Conservation (phyloP, 345 rosid species). For the Bruguiera sexangula region DNA sequence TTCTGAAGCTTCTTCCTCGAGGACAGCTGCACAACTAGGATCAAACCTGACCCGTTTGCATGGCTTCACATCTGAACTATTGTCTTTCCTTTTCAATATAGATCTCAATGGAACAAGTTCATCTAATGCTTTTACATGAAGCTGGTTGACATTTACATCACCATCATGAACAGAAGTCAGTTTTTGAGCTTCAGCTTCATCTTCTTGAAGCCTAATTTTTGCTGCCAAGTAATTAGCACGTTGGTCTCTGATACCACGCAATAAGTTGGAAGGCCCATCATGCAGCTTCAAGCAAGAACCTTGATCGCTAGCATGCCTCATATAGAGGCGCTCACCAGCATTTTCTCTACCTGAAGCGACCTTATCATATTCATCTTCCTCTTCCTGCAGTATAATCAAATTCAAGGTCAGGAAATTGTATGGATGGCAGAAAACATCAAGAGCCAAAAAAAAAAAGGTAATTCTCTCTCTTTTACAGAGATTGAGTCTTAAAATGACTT, state of each 20-base stretch:
- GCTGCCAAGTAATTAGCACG: slow-evolving; percentile 24
- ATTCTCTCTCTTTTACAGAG: too few relatives aligned
- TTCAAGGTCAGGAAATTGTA: neutral
- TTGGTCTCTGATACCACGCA: slow-evolving; percentile 7
- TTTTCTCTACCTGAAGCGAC: slow-evolving; percentile 23
- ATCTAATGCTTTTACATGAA: slow-evolving; percentile 2
- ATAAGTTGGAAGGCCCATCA: slow-evolving; percentile 7
- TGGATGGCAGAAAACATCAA: too few relatives aligned
- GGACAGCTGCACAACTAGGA: slow-evolving; percentile 26
- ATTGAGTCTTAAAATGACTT: too few relatives aligned
- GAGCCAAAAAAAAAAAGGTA: too few relatives aligned
- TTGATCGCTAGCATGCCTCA: slow-evolving; percentile 15
- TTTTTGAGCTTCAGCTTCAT: slow-evolving; percentile 15
- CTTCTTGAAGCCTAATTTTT: slow-evolving; percentile 23
- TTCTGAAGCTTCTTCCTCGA: slow-evolving; percentile 28
- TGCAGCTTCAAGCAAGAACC: slow-evolving; percentile 13
- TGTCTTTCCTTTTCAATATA: slow-evolving; percentile 61
- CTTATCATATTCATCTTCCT: slow-evolving; percentile 31
- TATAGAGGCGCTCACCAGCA: slow-evolving; percentile 20
- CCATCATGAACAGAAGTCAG: slow-evolving; percentile 1
- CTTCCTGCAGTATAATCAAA: slow-evolving; percentile 19
- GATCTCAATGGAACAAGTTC: slow-evolving; percentile 30
- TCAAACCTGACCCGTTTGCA: slow-evolving; percentile 67
- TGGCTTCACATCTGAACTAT: slow-evolving; percentile 35
- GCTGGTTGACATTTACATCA: slow-evolving; percentile 12